These are phyloP conservation scores for Phlebiopsis flavidoalba DNA, from an alignment of 768 basidiomycete genomes.

Conservation along the genomic window DNA sequence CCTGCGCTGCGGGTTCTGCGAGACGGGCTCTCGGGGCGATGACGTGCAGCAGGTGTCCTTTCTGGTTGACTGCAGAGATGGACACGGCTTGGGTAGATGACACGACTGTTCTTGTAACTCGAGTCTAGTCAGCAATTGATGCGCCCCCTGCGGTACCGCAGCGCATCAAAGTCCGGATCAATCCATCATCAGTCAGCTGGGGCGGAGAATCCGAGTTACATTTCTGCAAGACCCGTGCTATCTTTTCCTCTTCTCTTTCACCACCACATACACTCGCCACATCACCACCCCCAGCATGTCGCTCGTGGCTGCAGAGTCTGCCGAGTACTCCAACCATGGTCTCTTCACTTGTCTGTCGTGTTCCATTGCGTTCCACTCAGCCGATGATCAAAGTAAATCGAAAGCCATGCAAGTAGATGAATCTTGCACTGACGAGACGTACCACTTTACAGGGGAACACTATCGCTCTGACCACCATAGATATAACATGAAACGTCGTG, in stretches of 20 bases:
- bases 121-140: neutral
- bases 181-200: slow-evolving; percentile 5
- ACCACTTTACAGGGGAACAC: slow-evolving; percentile 67
- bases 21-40: slow-evolving; percentile 41
- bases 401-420: neutral
- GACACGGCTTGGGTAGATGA: slow-evolving; percentile 52
- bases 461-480: slow-evolving; percentile 94
- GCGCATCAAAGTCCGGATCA: slow-evolving; percentile 3
- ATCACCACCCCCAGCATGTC: slow-evolving; percentile 5
- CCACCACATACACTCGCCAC: neutral
- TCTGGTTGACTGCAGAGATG: slow-evolving; percentile 45
- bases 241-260: neutral
- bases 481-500: slow-evolving; percentile 97
- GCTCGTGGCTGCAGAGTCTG: neutral
- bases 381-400: slow-evolving; percentile 76
- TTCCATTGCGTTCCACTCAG: slow-evolving; percentile 76
- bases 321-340: slow-evolving; percentile 10
- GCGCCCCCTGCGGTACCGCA: neutral
- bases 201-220: neutral
- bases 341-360: slow-evolving; percentile 91
- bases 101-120: slow-evolving; percentile 38
- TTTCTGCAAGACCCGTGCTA: neutral
- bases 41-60: neutral
- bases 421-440: neutral
- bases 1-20: slow-evolving; percentile 39